Conservation (phyloP, 2,329 filamentous ascomycete genomes). For the Ophiosphaerella herpotricha region DNA sequence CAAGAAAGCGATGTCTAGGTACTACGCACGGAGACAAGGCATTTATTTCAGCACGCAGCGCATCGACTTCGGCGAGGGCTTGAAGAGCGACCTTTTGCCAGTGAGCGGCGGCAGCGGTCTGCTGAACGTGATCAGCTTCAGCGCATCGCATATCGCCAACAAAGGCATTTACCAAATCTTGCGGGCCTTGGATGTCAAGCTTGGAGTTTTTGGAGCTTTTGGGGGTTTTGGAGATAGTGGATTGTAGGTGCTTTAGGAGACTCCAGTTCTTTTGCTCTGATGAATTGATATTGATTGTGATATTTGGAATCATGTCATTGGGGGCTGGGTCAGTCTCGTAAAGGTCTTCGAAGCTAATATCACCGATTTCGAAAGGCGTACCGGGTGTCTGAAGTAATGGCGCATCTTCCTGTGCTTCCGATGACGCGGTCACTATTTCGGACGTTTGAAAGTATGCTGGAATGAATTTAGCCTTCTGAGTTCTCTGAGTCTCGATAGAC, state of each 20-base stretch:
- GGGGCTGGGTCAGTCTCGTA: constrained; percentile 16
- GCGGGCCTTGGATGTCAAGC: constrained; percentile 18
- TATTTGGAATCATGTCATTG: not conserved
- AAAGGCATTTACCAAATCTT: constrained; percentile 5
- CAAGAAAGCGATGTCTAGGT: constrained; percentile 6
- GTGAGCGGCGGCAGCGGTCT: not conserved
- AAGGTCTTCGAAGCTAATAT: too few relatives aligned
- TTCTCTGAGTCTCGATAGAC: too few relatives aligned
- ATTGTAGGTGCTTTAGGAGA: constrained; percentile 11
- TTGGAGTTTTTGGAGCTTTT: not conserved
- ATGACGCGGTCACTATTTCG: too few relatives aligned
- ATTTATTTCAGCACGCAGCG: not conserved
- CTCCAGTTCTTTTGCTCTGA: constrained; percentile 5
- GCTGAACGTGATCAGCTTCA: constrained; percentile 3
- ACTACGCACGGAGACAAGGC: not conserved
- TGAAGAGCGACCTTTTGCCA: not conserved
- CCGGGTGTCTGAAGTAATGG: too few relatives aligned
- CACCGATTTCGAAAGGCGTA: too few relatives aligned
- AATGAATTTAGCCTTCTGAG: too few relatives aligned
- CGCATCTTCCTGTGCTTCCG: too few relatives aligned
- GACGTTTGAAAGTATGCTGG: too few relatives aligned
- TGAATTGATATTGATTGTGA: constrained; percentile 15
- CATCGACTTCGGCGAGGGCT: not conserved
- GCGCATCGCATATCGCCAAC: constrained; percentile 4
- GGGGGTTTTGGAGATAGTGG: constrained; percentile 4